phyloP scores from a whole-genome alignment of 2,329 filamentous ascomycete species.

The Diaporthe sp. region DNA sequence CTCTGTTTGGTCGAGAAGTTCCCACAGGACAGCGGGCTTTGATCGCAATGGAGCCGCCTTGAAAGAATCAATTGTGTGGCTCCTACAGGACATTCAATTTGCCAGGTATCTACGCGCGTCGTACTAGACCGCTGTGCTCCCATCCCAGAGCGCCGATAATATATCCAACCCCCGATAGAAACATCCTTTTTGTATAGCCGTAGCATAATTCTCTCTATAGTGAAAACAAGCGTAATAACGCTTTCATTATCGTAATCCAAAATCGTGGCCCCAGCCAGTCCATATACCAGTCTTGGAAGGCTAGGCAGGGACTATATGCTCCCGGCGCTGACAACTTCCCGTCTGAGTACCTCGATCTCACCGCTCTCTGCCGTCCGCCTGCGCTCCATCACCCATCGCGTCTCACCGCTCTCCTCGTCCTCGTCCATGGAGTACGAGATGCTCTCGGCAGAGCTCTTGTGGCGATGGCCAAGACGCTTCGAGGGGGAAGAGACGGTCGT shows the following conservation, averaged over 20 bases:
- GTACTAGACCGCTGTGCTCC: neutral
- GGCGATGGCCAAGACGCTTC: conserved; percentile 60
- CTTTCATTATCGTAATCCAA: conserved; percentile 18
- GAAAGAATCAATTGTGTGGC: neutral
- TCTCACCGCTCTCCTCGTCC: conserved; percentile 62
- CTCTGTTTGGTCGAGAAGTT: neutral
- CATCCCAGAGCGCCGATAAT: neutral
- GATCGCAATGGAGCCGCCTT: neutral
- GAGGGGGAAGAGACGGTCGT: conserved; percentile 41
- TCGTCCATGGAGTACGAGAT: conserved; percentile 78
- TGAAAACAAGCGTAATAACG: conserved; percentile 3
- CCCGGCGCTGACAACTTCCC: conserved; percentile 73
- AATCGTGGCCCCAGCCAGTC: too few species aligned
- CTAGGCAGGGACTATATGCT: conserved; percentile 54
- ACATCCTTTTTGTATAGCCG: conserved; percentile 27
- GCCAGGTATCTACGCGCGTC: conserved; percentile 7
- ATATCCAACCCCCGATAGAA: neutral
- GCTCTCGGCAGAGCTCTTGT: conserved; percentile 74
- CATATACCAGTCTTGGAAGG: neutral
- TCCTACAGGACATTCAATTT: conserved; percentile 11
- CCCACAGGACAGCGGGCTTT: neutral
- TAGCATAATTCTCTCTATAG: conserved; percentile 36
- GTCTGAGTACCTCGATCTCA: conserved; percentile 74
- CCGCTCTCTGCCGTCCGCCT: conserved; percentile 76
- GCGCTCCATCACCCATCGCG: conserved; percentile 79